Conservation (phyloP, 345 rosid species). For the Aquilaria malaccensis region DNA sequence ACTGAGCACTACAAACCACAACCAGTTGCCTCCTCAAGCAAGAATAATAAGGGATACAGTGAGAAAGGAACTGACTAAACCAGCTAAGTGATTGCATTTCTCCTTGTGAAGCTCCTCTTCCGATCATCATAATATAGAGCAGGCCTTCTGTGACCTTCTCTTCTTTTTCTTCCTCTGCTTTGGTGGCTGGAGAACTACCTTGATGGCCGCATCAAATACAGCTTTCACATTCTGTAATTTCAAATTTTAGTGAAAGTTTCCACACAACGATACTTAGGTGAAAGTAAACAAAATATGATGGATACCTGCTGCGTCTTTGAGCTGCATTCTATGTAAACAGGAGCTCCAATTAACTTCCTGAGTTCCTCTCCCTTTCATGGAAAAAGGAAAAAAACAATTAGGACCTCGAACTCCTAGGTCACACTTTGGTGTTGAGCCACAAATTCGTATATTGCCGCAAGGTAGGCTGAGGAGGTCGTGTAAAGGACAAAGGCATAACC, state of each 20-base stretch:
- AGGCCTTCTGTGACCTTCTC: constrained; percentile 9
- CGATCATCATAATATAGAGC: constrained; percentile 10
- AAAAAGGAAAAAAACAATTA: neutral
- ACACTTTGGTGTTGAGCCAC: neutral
- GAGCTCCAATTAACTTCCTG: constrained; percentile 66
- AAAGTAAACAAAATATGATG: neutral
- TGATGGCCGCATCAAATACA: constrained; percentile 17
- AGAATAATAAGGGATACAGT: no score
- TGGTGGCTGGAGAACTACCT: constrained; percentile 16
- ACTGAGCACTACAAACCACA: no score
- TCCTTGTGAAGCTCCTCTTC: neutral
- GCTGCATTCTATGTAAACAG: constrained; percentile 76
- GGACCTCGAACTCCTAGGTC: constrained; percentile 5
- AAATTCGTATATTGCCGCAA: no score
- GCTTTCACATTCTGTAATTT: constrained; percentile 16
- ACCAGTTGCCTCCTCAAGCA: no score
- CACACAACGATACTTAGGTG: no score
- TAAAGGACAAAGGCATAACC: neutral
- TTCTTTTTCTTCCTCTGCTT: constrained; percentile 15
- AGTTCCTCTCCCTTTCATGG: constrained; percentile 70
- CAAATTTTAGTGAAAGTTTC: no score
- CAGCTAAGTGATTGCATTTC: no score
- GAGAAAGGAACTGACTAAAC: no score
- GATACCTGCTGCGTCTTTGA: constrained; percentile 85
- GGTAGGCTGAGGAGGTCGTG: neutral